A percentile compares a stretch with the other conserved stretches of the same genome.
These are phyloP conservation scores for Asterochloris erici DNA, from an alignment of 139 green algal genomes.

Conservation along the genomic window DNA sequence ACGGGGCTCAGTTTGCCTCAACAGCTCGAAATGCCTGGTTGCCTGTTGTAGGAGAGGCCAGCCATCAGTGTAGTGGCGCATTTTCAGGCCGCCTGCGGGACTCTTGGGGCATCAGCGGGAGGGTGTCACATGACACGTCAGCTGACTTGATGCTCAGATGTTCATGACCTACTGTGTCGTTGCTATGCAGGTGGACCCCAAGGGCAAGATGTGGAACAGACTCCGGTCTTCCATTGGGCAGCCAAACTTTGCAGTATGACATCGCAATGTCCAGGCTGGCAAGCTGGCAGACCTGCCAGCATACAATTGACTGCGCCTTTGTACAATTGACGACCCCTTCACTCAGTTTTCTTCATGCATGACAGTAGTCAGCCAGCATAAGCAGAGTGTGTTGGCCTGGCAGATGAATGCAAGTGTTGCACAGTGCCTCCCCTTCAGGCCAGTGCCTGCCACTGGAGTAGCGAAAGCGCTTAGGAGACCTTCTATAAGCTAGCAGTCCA, in stretches of 20 bases:
- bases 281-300: not conserved
- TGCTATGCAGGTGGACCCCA: conserved; percentile 66
- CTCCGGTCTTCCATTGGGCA: conserved; percentile 76
- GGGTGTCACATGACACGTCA: not conserved
- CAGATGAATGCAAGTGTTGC: not conserved
- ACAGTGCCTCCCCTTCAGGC: not conserved
- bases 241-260: conserved; percentile 59
- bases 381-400: not conserved
- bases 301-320: not conserved
- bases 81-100: not conserved
- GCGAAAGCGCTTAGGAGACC: too few relatives aligned
- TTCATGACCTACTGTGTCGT: not conserved
- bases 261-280: not conserved
- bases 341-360: not conserved
- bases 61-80: not conserved
- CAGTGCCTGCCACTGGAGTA: too few relatives aligned
- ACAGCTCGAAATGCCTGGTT: not conserved
- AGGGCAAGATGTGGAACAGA: conserved; percentile 86
- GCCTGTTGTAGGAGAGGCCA: not conserved
- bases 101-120: not conserved
- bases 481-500: too few relatives aligned
- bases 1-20: not conserved
- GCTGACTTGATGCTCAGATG: not conserved
- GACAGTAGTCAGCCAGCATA: not conserved
- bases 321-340: not conserved